phyloP scores from a whole-genome alignment of 331 rosid species.

The Spiraea crenata region DNA sequence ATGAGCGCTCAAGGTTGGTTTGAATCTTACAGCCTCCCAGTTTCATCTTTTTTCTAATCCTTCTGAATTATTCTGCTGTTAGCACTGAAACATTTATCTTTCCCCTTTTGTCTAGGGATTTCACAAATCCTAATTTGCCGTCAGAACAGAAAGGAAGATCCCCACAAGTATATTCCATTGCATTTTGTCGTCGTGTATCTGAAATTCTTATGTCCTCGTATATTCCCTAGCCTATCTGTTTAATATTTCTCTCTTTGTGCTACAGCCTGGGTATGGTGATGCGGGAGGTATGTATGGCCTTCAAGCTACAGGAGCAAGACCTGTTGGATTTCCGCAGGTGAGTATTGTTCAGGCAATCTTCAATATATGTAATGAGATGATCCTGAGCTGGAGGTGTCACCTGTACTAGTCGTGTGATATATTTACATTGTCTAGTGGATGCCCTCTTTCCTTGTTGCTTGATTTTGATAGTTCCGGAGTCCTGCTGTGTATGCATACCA shows the following conservation, averaged over 20 bases:
- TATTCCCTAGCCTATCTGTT: neutral
- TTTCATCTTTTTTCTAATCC: constrained; percentile 4
- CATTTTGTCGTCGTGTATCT: constrained; percentile 21
- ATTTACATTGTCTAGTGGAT: neutral
- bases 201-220: constrained; percentile 1
- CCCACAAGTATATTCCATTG: constrained; percentile 60
- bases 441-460: neutral
- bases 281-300: constrained; percentile 66
- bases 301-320: constrained; percentile 71
- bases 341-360: constrained; percentile 39
- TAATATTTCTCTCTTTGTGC: constrained; percentile 17
- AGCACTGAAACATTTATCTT: constrained; percentile 16
- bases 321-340: constrained; percentile 93
- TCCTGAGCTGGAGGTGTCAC: constrained; percentile 28
- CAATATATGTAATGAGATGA: constrained; percentile 28
- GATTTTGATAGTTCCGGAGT: neutral
- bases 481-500: neutral
- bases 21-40: constrained; percentile 12
- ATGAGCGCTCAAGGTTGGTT: constrained; percentile 87
- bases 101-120: constrained; percentile 58
- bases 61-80: constrained; percentile 7
- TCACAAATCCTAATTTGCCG: constrained; percentile 86
- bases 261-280: constrained; percentile 87
- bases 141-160: constrained; percentile 90
- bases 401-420: constrained; percentile 17